phyloP scores from a whole-genome alignment of 169 alveolate species.

The Perkinsus chesapeaki region DNA sequence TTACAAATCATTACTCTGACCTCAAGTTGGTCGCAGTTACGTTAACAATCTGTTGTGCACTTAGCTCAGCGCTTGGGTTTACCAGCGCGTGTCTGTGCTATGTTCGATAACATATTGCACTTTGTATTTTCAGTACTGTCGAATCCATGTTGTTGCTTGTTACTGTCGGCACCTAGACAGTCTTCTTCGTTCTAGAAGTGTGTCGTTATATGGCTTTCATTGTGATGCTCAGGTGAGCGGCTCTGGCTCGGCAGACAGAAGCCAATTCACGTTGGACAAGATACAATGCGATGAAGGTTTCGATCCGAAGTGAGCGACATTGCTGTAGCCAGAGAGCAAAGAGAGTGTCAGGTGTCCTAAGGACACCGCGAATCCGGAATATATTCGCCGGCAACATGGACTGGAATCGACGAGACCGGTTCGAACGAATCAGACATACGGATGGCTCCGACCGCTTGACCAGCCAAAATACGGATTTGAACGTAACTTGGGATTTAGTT shows the following conservation, averaged over 20 bases:
- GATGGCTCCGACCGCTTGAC: constrained; percentile 4
- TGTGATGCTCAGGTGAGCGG: too few relatives aligned
- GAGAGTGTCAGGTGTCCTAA: neutral
- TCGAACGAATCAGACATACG: constrained; percentile 8
- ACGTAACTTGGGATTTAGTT: too few relatives aligned
- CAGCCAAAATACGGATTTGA: constrained; percentile 15
- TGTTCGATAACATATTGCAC: too few relatives aligned
- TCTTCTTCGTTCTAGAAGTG: too few relatives aligned
- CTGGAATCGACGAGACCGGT: neutral
- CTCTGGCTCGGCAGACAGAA: neutral
- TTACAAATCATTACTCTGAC: too few relatives aligned
- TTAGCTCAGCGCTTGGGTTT: too few relatives aligned
- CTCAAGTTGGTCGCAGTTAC: too few relatives aligned
- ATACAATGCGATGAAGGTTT: neutral
- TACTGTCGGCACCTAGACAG: neutral
- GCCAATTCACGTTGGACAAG: neutral
- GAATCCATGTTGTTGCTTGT: too few relatives aligned
- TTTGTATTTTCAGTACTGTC: too few relatives aligned
- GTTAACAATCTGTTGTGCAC: too few relatives aligned
- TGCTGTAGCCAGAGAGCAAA: neutral
- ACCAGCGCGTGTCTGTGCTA: too few relatives aligned
- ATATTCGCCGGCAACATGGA: neutral
- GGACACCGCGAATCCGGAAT: constrained; percentile 7
- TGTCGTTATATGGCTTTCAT: too few relatives aligned
- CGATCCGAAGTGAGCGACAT: neutral